Evolutionary conservation across 179 eudicot genomes (phyloP), one percentile per base, ranked within the genome.

Genomic region (Vitellaria paradoxa): DNA sequence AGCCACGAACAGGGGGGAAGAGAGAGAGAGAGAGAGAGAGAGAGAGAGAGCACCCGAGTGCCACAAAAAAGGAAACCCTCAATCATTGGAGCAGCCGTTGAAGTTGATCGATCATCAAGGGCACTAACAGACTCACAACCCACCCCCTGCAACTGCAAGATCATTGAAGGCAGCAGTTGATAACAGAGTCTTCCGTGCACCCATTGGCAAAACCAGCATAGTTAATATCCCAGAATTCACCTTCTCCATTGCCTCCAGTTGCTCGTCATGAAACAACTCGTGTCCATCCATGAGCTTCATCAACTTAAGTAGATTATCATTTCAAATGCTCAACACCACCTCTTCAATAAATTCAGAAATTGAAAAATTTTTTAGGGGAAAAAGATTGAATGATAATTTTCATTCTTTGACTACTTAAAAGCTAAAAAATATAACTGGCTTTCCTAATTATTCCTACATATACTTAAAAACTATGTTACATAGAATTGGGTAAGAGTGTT

Each of bases 51-150:
- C 65, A 91, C 99, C 96, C 94, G 99, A 83, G 86, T 89, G 82
- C 99, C 91, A 75, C 88, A 89, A 79, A 96, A 83, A 77, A 94
- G 81, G 79, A 92, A 94, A 77, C 98, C 99, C 61, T 73, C 84
- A 66, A 94, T 88, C 79, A 85, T 81, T 9, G 87, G 79, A 71
- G 97, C 62, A 96, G 84, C 67, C 94, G 93, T 70, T 84, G 91
- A 23, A 92, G 88, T 83, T 96, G 99, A 91, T 94, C 97, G 81
- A 94, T 89, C 98, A 96, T 96, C 89, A 96, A 87, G 18, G 99
- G 94, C 79, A 96, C 85, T 65, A 96, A 90, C 2, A 98, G 98
- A 76, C 99, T 96, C 30, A 94, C 89, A 76, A 94, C 75, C 71
- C 98, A 97, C 0, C 45, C 45, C 45, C 45, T 42, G 45, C 45